phyloP scores from a whole-genome alignment of 306 rosid species.

The Quercus bicolor region DNA sequence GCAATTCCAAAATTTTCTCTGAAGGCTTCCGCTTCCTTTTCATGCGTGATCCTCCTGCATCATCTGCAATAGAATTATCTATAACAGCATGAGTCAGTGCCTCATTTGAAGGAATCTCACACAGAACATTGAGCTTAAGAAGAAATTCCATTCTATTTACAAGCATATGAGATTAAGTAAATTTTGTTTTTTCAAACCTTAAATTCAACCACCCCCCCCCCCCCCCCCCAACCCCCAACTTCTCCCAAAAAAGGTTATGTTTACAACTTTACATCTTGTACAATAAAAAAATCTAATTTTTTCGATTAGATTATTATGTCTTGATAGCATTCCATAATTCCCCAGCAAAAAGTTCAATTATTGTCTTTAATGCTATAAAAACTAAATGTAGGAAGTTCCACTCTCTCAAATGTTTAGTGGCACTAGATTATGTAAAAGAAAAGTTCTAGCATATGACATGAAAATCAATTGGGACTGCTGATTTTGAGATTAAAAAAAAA shows the following conservation, averaged over 20 bases:
- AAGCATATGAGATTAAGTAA: not conserved
- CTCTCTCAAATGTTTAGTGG: not conserved
- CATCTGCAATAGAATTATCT: constrained; percentile 43
- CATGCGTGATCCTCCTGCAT: constrained; percentile 48
- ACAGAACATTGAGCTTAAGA: not conserved
- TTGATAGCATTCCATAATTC: not conserved
- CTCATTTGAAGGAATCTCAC: not conserved
- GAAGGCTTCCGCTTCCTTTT: constrained; percentile 84
- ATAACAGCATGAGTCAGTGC: constrained; percentile 9
- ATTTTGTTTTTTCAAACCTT: not conserved
- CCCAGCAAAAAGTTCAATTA: not conserved
- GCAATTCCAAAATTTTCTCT: constrained; percentile 82
- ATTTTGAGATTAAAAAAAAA: not conserved
- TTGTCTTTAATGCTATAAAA: not conserved
- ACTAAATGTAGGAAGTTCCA: not conserved
- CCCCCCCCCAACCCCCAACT: no score
- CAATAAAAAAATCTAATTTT: no score
- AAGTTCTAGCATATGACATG: not conserved
- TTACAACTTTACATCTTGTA: no score
- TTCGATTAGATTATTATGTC: not conserved
- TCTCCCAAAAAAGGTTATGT: no score
- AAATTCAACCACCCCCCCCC: no score
- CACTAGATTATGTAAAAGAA: not conserved
- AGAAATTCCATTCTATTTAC: not conserved
- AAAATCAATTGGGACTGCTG: not conserved